Base-by-base conservation (phyloP, 1,284 basidiomycete species). In the Calocybe gambosa region DNA sequence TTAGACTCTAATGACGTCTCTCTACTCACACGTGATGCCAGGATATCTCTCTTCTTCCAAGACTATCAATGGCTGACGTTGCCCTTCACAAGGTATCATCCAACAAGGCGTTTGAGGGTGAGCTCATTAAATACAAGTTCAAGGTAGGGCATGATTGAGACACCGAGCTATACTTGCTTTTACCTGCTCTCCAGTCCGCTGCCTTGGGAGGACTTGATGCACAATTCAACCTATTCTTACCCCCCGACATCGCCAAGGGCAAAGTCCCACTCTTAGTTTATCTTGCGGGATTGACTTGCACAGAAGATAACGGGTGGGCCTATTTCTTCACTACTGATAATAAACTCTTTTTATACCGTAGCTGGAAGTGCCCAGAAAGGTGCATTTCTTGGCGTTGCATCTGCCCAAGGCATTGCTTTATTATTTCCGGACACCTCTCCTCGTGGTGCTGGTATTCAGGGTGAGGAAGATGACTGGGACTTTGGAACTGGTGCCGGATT, bases 401-500 rank as follows among this genome's bases (percentile, higher is more conserved):
- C 89, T 1, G 71, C 80, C 28, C 82, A 93, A 58, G 85, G 86
- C 3, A 85, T 99, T 48, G 94, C 95, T 0, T 70, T 99, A 40
- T 81, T 99, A 34, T 96, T 97, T 64, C 93, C 96, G 0, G 96
- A 99, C 62, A 99, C 96, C 0, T 92, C 88, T 33, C 96, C 96
- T 1, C 79, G 95, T 25, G 93, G 93, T 1, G 94, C 95, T 1
- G 85, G 83, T n/a, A 76, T 93, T 48, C 80, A 86, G 45, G 92
- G 88, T 31, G 93, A 99, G 67, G 82, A 90, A 39, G 78, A 80
- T 51, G 82, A 85, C 62, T 96, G 90, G 91, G 89, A 97, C 61
- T 90, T 94, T 63, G 92, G 92, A n/a, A 87, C 85, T 19, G 89
- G 89, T 44, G 93, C 94, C 36, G 93, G 93, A 36, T 97, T 96